Base-by-base conservation (phyloP, 352 stramenopile species). In the Pythium aquatile region DNA sequence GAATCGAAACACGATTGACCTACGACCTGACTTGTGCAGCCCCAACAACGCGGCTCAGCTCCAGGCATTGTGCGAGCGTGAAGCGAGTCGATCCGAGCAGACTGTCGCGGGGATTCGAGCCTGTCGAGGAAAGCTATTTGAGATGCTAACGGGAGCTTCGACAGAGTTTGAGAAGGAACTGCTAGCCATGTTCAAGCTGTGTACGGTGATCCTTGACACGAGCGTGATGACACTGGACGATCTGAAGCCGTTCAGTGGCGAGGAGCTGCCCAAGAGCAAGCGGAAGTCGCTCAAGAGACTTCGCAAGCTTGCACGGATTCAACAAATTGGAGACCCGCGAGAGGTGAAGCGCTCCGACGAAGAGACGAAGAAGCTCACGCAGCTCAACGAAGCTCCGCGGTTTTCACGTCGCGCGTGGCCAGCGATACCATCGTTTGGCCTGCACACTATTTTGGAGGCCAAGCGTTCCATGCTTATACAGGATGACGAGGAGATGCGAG, bases 11-110 rank as follows among this genome's bases (percentile, higher is more conserved):
- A 77, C 66, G 2, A 28, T 78, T 29, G 72, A 84, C 37, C 61
- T 97, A 16, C 75, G 85, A 20, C 89, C 89, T 0, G 74, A 90
- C 29, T 69, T 96, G 29, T 90, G 84, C 58, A 92, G 80, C 13
- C 77, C 78, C 11, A 94, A 97, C 72, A 83, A 87, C 35, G 61
- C 46, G 1, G 42, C 68, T 0, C 69, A 84, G 40, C 68, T 97
- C 32, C 60, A 70, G 32, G 71, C 69, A 13, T 63, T 97, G 13
- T 83, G 82, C 57, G 63, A 69, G 4, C 83, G 76, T 26, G 89
- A 97, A 65, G 62, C 58, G 26, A 20, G 47, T 5, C 79, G 81
- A 0, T 82, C 79, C 1, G 65, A 72, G 1, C 59, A 68, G 24
- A 77, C 73, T 16, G 60, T 81, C 49, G 35, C 40, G 8, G 61